Percentiles rank a stretch among this genome's conserved stretches.
Evolutionary conservation across 2,329 filamentous ascomycete genomes (phyloP).

Genomic region (Fusarium solani-melongenae): DNA sequence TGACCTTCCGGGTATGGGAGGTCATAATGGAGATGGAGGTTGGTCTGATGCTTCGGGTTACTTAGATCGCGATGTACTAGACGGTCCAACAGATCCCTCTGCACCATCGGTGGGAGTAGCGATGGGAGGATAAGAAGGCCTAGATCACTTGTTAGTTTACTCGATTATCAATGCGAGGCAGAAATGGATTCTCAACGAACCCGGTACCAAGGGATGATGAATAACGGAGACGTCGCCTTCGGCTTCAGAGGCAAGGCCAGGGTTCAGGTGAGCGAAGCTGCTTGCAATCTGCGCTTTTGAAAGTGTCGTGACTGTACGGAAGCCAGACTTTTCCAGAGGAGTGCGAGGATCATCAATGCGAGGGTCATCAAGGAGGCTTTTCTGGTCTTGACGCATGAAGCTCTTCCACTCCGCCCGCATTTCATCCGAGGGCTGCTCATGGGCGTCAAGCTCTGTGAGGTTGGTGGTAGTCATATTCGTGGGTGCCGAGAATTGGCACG

Average conservation of each 20-base stretch:
- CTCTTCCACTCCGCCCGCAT: conserved; percentile 80
- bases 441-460: conserved; percentile 72
- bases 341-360: conserved; percentile 66
- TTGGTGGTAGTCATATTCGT: conserved; percentile 40
- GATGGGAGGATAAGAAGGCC: conserved; percentile 83
- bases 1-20: conserved; percentile 66
- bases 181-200: conserved; percentile 55
- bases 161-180: not conserved
- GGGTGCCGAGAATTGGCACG: not conserved
- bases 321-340: conserved; percentile 53
- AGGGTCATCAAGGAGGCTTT: conserved; percentile 62
- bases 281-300: conserved; percentile 53
- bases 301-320: conserved; percentile 59
- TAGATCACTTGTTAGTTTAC: conserved; percentile 49
- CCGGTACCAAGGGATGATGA: conserved; percentile 74
- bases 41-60: conserved; percentile 81
- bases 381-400: conserved; percentile 70
- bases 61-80: conserved; percentile 83
- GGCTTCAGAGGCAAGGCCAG: conserved; percentile 46
- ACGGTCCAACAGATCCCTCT: conserved; percentile 75
- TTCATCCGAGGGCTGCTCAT: conserved; percentile 78
- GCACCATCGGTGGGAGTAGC: conserved; percentile 76
- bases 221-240: conserved; percentile 63
- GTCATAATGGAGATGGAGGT: conserved; percentile 86
- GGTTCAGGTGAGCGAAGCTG: conserved; percentile 57